These are phyloP conservation scores for Hortaea werneckii DNA, from an alignment of 2,329 filamentous ascomycete genomes.

Conservation along the genomic window DNA sequence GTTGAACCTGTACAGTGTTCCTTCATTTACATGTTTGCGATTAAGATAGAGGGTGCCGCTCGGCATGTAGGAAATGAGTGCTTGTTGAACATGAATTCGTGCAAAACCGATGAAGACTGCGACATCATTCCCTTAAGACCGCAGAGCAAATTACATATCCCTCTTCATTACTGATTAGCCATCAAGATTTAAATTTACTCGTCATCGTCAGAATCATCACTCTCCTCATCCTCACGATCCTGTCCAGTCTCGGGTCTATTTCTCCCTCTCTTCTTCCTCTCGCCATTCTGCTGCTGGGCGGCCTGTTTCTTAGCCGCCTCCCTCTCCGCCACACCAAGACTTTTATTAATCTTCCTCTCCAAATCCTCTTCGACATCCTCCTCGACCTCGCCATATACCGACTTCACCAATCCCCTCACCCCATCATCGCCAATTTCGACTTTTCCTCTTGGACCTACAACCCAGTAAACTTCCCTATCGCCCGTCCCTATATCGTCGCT, in stretches of 20 bases:
- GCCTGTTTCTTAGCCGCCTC: slow-evolving; percentile 1
- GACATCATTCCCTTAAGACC: too few relatives aligned
- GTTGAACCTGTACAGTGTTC: too few relatives aligned
- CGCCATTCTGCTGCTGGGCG: not conserved
- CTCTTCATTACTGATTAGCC: too few relatives aligned
- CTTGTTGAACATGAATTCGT: too few relatives aligned
- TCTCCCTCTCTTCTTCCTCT: slow-evolving; percentile 10
- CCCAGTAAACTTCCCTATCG: slow-evolving; percentile 70
- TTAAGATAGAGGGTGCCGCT: too few relatives aligned
- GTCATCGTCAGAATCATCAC: slow-evolving; percentile 7
- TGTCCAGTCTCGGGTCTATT: slow-evolving; percentile 6
- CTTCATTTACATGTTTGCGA: too few relatives aligned
- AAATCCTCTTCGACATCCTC: slow-evolving; percentile 20
- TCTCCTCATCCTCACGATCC: slow-evolving; percentile 8
- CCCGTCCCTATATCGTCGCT: slow-evolving; percentile 55
- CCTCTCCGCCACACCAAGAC: slow-evolving; percentile 19
- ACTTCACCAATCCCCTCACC: slow-evolving; percentile 57
- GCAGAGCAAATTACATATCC: too few relatives aligned
- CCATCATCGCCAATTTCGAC: slow-evolving; percentile 73
- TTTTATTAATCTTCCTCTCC: slow-evolving; percentile 24
- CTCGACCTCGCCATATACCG: slow-evolving; percentile 39
- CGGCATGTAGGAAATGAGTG: too few relatives aligned
- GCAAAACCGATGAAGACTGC: too few relatives aligned
- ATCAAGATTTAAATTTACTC: not conserved
- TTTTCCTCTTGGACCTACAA: slow-evolving; percentile 74